Evolutionary conservation across 2,329 filamentous ascomycete species (phyloP), one percentile per base, ranked within the genome.

Genomic region (Exophiala bonariae): DNA sequence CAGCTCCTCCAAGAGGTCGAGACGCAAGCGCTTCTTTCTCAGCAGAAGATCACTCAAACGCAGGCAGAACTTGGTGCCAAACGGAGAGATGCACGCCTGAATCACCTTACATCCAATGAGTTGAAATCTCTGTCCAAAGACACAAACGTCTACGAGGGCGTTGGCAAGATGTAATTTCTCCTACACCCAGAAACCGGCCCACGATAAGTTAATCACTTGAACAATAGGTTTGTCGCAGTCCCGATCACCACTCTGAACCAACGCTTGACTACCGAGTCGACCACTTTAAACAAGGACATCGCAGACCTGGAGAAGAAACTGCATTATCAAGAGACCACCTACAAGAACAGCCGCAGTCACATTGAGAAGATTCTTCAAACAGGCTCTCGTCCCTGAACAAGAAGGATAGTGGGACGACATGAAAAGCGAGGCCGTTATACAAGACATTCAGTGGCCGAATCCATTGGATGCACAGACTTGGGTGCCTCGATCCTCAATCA

Each of bases 1-100:
- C 48, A 96, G 92, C 78, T 96, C 54, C 82, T 96, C 61, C 86
- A 88, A 69, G 93, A 97, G 73, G 96, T 97, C 62, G 90, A 96
- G 72, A 83, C 85, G 56, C 93, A 95, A 67, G 91, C 91, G 11
- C 74, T 88, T 32, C 85, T 85, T 54, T 88, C 93, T 13, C 89
- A 96, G 70, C 91, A 97, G 71, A 91, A 97, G 70, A 92, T 97
- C 64, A 80, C 82, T 56, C 79, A 96, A 49, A 88, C 92, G 54
- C 87, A 87, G 61, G 82, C 87, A 9, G 91, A 96, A 68, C 87
- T 96, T 59, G 80, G 83, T 6, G 78, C 83, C 50, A 96, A 95
- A 72, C 88, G 92, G 68, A 83, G 91, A 49, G 92, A 97, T 66
- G 84, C 87, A 64, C 89, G 93, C 35, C 83, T 96, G 71, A 78